Conservation (phyloP, 2,329 filamentous ascomycete genomes). For the Colletotrichum viniferum region DNA sequence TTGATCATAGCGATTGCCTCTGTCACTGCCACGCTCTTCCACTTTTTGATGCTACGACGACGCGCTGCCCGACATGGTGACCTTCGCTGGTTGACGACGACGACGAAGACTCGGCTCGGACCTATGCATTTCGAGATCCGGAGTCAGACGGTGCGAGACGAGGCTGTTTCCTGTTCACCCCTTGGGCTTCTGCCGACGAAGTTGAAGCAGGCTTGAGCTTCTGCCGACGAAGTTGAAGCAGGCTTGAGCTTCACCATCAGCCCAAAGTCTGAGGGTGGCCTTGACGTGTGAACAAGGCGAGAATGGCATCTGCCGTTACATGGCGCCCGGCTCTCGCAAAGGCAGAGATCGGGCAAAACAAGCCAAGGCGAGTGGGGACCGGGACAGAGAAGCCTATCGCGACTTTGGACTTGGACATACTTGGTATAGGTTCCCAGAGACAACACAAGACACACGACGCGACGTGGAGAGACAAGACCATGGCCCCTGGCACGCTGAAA, state of each 20-base stretch:
- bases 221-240: background rate
- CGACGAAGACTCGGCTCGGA: background rate
- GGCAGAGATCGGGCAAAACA: slow-evolving; percentile 19
- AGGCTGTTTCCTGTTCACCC: background rate
- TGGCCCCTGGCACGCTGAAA: background rate
- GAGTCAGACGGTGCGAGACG: background rate
- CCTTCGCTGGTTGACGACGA: background rate
- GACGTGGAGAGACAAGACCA: background rate
- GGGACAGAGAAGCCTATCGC: slow-evolving; percentile 6
- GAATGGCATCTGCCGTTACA: background rate
- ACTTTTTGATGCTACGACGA: background rate
- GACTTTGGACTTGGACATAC: background rate
- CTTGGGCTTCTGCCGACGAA: background rate
- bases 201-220: background rate
- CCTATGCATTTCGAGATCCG: background rate
- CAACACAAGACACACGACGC: background rate
- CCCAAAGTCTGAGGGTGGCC: background rate
- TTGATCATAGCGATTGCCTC: background rate
- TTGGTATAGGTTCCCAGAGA: background rate
- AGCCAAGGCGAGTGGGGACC: slow-evolving; percentile 7
- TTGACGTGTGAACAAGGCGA: background rate
- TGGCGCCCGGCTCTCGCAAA: background rate
- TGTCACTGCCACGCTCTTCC: background rate
- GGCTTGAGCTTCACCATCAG: background rate
- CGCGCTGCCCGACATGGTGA: background rate